A percentile compares a stretch with the other conserved stretches of the same genome.
These are phyloP conservation scores for Mycena albidolilacea DNA, from an alignment of 768 basidiomycete genomes.

Conservation along the genomic window DNA sequence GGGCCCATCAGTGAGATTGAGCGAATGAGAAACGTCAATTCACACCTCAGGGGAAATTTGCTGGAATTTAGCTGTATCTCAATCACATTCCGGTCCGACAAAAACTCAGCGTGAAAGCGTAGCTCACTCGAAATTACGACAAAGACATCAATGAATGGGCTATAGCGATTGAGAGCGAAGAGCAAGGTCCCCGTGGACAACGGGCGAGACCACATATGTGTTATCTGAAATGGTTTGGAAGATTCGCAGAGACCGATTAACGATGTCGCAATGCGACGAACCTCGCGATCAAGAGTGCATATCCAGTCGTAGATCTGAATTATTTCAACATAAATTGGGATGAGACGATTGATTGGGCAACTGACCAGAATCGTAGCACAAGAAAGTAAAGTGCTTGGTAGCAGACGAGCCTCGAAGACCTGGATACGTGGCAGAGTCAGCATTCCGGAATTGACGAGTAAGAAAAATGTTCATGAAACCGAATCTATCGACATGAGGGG, in stretches of 20 bases:
- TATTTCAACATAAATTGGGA: background rate
- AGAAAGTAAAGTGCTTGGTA: constrained; percentile 26
- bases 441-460: too few relatives aligned
- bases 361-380: constrained; percentile 21
- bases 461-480: too few relatives aligned
- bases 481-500: too few relatives aligned
- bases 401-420: background rate
- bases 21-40: background rate
- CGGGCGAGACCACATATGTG: constrained; percentile 42
- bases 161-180: constrained; percentile 48
- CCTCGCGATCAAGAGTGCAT: constrained; percentile 45
- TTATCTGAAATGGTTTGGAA: constrained; percentile 30
- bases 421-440: too few relatives aligned
- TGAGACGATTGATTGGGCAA: background rate
- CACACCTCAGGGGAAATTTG: constrained; percentile 25
- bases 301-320: constrained; percentile 44
- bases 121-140: constrained; percentile 32
- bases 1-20: background rate
- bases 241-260: background rate
- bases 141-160: constrained; percentile 48
- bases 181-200: constrained; percentile 42
- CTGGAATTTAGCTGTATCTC: constrained; percentile 9
- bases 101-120: background rate
- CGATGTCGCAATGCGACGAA: background rate
- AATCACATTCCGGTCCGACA: background rate